Evolutionary conservation across 176 grass and related monocot species (phyloP), one percentile per base, ranked within the genome.

Genomic region (Stipa capillata): DNA sequence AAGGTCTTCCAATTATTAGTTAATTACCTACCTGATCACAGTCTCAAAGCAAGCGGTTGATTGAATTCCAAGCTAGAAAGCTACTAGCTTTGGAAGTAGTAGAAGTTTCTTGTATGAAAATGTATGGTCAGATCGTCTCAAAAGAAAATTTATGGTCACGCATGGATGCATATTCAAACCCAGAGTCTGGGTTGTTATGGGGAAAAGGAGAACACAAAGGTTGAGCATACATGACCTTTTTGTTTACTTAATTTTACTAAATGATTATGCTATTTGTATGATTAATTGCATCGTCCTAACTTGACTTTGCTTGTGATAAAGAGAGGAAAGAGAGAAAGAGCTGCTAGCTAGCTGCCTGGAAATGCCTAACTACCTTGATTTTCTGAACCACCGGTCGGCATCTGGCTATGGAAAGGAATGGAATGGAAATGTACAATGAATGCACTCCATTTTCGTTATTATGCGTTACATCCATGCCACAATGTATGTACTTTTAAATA

Each of bases 281-380:
- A 70, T 70, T 70, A 47, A 31, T 70, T 44, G 42, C 66, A 48
- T 40, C 50, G n/a, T 71, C 58, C 53, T 71, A 59, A 21, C 73
- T 79, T 88, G 86, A 88, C 68, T 84, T 84, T 79, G 68, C 59
- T 60, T 79, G 18, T 56, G 65, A 84, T 21, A 10, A 73, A 15
- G 58, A 84, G 40, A 49, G 40, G 21, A 69, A n/a, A n/a, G n/a
- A n/a, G n/a, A n/a, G n/a, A n/a, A n/a, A n/a, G n/a, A n/a, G n/a
- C n/a, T n/a, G n/a, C n/a, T n/a, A 62, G 55, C 31, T 55, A 53
- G 68, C 81, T 58, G 74, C 86, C 81, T 47, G 59, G 84, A 88
- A 84, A 84, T 69, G 81, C 81, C 86, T 41, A 84, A 88, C 80
- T 70, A 70, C 41, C 66, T 70, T 70, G 66, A 70, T 70, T 70